Evolutionary conservation across 2,329 filamentous ascomycete species (phyloP), one percentile per base, ranked within the genome.

Genomic region (Remersonia thermophila): DNA sequence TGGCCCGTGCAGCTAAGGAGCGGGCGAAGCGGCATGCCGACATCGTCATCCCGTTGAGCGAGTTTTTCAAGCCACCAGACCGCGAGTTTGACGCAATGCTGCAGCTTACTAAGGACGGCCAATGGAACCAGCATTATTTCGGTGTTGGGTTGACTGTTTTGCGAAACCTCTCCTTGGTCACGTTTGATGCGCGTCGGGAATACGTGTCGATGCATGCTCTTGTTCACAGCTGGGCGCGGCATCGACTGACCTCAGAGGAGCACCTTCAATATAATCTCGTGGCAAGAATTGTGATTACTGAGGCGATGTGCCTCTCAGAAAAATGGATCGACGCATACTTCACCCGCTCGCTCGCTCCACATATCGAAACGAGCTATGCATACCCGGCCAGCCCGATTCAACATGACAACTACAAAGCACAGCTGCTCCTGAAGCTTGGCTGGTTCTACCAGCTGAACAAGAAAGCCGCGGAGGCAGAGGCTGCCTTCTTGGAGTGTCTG

Each of bases 161-260:
- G 12, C 7, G 12, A 12, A 8, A 7, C 25, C 25, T 27, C 12
- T 27, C 25, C 12, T 12, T 27, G 7, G 25, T 27, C 25, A 27
- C n/a, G n/a, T n/a, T n/a, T n/a, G n/a, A n/a, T n/a, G n/a, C n/a
- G n/a, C n/a, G n/a, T n/a, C n/a, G n/a, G n/a, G n/a, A n/a, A n/a
- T n/a, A n/a, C n/a, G 6, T 38, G 8, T 49, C 46, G 2, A 52
- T 53, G 48, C 51, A 53, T 7, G 32, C 45, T 3, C 14, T 54
- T 3, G 45, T 52, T 1, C 49, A 51, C 10, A 37, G 38, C 3
- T 52, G 49, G 51, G 48, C 47, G 11, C 39, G 34, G 48, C 11
- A 38, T 47, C 39, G 35, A 42, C n/a, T n/a, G n/a, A n/a, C n/a
- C n/a, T n/a, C n/a, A n/a, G n/a, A n/a, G n/a, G n/a, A n/a, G 3